Evolutionary conservation across 192 early-diverging fungal genomes (phyloP).

Genomic region (Backusella tarrabulga): DNA sequence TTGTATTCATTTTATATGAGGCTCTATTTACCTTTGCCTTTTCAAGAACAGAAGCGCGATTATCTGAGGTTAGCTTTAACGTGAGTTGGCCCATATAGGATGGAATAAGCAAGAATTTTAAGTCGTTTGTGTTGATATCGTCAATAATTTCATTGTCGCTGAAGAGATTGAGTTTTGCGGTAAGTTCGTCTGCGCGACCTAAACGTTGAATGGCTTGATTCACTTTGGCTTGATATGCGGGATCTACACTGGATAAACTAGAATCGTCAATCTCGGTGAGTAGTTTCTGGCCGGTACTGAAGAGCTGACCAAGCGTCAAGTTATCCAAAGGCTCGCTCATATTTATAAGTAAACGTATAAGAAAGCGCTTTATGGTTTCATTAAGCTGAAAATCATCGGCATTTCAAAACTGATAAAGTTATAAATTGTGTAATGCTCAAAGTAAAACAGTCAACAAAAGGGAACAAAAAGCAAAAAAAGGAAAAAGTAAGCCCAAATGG

Average conservation of each 20-base stretch:
- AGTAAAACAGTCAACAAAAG: background rate
- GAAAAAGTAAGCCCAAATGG: background rate
- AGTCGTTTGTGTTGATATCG: slow-evolving; percentile 81
- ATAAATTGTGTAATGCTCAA: background rate
- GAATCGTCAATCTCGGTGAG: slow-evolving; percentile 42
- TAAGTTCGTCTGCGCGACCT: slow-evolving; percentile 42
- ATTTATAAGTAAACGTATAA: background rate
- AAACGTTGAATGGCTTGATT: slow-evolving; percentile 45
- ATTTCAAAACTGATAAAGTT: background rate
- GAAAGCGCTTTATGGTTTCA: background rate
- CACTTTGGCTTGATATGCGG: slow-evolving; percentile 49
- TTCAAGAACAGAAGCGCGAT: slow-evolving; percentile 40
- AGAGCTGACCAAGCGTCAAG: slow-evolving; percentile 35
- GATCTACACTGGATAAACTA: slow-evolving; percentile 42
- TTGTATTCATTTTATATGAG: background rate
- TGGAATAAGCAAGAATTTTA: slow-evolving; percentile 62
- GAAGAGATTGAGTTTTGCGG: slow-evolving; percentile 69
- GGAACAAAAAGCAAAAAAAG: background rate
- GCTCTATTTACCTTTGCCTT: slow-evolving; percentile 46
- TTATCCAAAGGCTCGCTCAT: slow-evolving; percentile 15
- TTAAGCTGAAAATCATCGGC: background rate
- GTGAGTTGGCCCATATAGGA: slow-evolving; percentile 57
- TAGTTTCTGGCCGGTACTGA: slow-evolving; percentile 22
- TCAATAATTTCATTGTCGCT: slow-evolving; percentile 86
- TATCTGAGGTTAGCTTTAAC: slow-evolving; percentile 38